phyloP scores from a whole-genome alignment of 2,329 filamentous ascomycete species.

The Triangularia setosa region DNA sequence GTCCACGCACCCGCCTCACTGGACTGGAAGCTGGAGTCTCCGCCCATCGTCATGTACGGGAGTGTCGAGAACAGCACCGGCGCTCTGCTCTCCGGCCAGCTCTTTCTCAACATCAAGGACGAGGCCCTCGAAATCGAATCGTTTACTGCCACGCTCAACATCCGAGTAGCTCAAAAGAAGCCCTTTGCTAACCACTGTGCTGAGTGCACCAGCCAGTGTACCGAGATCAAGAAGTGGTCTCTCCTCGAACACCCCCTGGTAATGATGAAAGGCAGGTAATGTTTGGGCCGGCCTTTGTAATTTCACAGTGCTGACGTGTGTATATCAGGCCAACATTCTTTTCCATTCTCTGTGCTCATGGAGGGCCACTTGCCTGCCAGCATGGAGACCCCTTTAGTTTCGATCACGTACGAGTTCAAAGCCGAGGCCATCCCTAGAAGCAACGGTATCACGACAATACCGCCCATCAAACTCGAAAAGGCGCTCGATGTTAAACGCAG shows the following conservation, averaged over 20 bases:
- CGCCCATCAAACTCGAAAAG: slow-evolving; percentile 58
- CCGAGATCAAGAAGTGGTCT: slow-evolving; percentile 73
- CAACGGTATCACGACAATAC: slow-evolving; percentile 28
- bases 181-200: slow-evolving; percentile 76
- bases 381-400: slow-evolving; percentile 68
- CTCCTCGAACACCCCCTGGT: slow-evolving; percentile 60
- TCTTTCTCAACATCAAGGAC: slow-evolving; percentile 70
- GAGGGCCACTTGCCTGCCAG: slow-evolving; percentile 81
- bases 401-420: slow-evolving; percentile 74
- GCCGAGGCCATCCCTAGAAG: slow-evolving; percentile 61
- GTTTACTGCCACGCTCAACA: slow-evolving; percentile 68
- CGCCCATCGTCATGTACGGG: slow-evolving; percentile 81
- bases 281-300: not conserved
- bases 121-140: slow-evolving; percentile 63
- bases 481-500: slow-evolving; percentile 74
- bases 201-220: slow-evolving; percentile 68
- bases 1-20: slow-evolving; percentile 41
- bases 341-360: slow-evolving; percentile 85
- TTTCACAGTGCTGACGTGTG: slow-evolving; percentile 4
- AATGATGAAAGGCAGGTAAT: slow-evolving; percentile 45
- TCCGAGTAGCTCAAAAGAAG: slow-evolving; percentile 72
- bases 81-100: slow-evolving; percentile 77
- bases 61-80: slow-evolving; percentile 71
- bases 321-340: slow-evolving; percentile 61
- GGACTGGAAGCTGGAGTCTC: slow-evolving; percentile 71